Base-by-base conservation (phyloP, 495 filamentous ascomycete species). In the Trichoderma erinaceum region DNA sequence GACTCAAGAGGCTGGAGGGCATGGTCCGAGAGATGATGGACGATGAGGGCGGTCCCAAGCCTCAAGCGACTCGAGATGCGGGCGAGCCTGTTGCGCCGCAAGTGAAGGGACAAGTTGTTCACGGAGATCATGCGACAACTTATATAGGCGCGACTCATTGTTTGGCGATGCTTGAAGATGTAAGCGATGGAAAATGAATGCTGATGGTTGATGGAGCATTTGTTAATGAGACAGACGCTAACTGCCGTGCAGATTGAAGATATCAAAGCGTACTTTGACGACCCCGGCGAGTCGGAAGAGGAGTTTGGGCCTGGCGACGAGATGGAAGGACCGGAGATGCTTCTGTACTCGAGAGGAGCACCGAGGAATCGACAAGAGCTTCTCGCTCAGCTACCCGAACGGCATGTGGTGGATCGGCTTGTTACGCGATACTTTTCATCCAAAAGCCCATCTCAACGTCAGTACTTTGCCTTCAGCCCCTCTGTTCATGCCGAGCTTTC, bases 61-160 rank as follows among this genome's bases (percentile, higher is more conserved):
- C 70, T 72, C 52, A 70, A 70, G 7, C 35, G 35, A 18, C 18
- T n/a, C 66, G 66, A 50, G 32, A 38, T 16, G 10, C 41, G 63
- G 50, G 48, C 0, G 56, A 64, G 8, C 15, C 64, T 38, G 64
- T 56, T 15, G 43, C 32, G 11, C 35, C 27, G 32, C 72, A 68
- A 48, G 68, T 38, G 35, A 73, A 67, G 46, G 75, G 71, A 0
- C 70, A 75, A 18, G 75, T 84, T 16, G 76, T 81, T 15, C 70
- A 79, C 10, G 72, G 78, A 7, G 73, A 77, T 32, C 69, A 68
- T 25, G 76, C 69, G 68, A 77, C 74, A 4, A 80, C 75, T 16
- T 85, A 83, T 63, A 78, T 85, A 11, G 83, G 81, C 1, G 80
- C 80, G 11, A 84, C 83, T 61, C 82, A 87, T 63, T 85, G 83